These are phyloP conservation scores for Trapa incisa DNA, from an alignment of 345 rosid species.

Conservation along the genomic window DNA sequence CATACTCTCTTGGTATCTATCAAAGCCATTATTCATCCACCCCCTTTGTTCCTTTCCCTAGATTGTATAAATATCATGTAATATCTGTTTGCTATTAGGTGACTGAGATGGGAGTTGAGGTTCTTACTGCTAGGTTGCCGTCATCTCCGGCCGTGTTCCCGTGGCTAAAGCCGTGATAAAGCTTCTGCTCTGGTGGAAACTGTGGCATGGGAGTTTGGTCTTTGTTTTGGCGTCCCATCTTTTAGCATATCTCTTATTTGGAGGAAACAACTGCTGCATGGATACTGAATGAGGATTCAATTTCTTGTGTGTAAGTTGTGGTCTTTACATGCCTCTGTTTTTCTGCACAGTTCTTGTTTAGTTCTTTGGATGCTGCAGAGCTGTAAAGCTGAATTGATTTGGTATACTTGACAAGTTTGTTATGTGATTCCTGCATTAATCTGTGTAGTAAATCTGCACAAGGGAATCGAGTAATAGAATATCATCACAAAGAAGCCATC, in stretches of 20 bases:
- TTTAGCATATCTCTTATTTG: background rate
- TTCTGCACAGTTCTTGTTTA: background rate
- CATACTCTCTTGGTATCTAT: slow-evolving; percentile 52
- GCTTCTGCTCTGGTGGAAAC: background rate
- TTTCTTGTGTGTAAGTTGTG: background rate
- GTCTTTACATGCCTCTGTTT: background rate
- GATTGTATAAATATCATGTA: no score
- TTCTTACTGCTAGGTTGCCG: slow-evolving; percentile 75
- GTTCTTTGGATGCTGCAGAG: background rate
- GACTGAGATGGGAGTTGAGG: slow-evolving; percentile 72
- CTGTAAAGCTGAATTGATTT: background rate
- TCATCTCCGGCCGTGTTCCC: slow-evolving; percentile 68
- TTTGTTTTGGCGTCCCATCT: background rate
- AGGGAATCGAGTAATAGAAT: background rate
- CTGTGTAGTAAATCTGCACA: no score
- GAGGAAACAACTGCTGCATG: background rate
- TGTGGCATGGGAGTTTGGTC: background rate
- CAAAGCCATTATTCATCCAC: background rate
- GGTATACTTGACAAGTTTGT: background rate
- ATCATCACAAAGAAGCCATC: no score
- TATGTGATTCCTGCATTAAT: background rate
- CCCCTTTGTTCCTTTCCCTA: background rate
- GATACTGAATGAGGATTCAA: background rate
- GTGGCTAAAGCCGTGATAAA: slow-evolving; percentile 39
- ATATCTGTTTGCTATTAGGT: background rate